These are phyloP conservation scores for Edaphochlamys debaryana DNA, from an alignment of 139 green algal species.

Conservation along the genomic window DNA sequence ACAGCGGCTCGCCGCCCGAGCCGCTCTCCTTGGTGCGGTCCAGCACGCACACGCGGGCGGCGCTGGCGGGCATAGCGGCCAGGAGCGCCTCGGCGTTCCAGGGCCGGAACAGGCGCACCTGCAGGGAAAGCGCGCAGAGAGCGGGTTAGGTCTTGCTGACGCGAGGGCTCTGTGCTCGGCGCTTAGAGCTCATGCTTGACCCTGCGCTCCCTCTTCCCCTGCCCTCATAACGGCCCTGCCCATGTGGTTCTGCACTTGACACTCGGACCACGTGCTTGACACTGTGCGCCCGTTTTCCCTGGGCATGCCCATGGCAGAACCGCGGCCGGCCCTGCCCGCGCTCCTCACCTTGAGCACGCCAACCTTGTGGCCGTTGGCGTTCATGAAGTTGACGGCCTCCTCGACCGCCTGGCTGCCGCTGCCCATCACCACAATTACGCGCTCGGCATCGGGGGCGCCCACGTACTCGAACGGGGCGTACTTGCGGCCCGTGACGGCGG, in stretches of 20 bases:
- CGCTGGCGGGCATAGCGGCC: constrained; percentile 49
- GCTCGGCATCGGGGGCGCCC: constrained; percentile 58
- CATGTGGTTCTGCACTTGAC: too few species aligned
- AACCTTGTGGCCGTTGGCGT: constrained; percentile 50
- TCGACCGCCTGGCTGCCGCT: constrained; percentile 54
- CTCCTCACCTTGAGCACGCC: constrained; percentile 63
- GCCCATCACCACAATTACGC: constrained; percentile 65
- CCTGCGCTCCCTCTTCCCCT: too few species aligned
- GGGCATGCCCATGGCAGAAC: neutral
- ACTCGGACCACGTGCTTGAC: too few species aligned
- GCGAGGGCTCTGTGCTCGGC: neutral
- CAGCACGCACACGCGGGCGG: constrained; percentile 54
- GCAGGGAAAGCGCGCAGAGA: neutral
- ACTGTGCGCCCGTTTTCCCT: neutral
- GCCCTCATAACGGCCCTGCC: too few species aligned
- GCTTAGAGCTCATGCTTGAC: neutral
- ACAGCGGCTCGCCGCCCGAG: constrained; percentile 42
- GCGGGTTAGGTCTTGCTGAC: neutral
- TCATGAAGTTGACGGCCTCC: constrained; percentile 51
- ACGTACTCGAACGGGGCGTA: constrained; percentile 69
- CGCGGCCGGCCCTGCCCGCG: neutral
- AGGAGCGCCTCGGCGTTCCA: constrained; percentile 62
- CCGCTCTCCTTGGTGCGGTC: constrained; percentile 71
- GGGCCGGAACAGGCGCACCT: constrained; percentile 65
- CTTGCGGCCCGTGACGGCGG: constrained; percentile 55